These are phyloP conservation scores for Cladophialophora bantiana DNA, from an alignment of 2,329 filamentous ascomycete genomes.

Conservation along the genomic window DNA sequence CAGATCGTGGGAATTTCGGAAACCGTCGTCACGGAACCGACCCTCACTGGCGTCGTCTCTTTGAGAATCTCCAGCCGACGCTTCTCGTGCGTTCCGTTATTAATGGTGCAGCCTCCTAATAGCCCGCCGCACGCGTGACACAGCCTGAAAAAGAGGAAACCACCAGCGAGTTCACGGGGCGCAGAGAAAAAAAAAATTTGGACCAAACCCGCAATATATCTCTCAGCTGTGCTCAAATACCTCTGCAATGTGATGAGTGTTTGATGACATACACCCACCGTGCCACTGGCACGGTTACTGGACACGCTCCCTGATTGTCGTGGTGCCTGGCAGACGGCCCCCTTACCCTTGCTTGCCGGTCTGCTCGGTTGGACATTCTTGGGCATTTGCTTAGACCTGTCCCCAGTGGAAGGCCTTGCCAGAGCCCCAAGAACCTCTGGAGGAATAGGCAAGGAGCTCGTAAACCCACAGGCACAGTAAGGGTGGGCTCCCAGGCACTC, in stretches of 20 bases:
- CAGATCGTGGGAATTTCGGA: constrained; percentile 1
- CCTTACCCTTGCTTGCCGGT: constrained; percentile 3
- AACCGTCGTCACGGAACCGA: constrained; percentile 4
- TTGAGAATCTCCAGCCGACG: constrained; percentile 3
- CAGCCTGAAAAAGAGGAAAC: constrained; percentile 6
- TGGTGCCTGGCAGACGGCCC: constrained; percentile 19
- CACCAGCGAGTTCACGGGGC: neutral
- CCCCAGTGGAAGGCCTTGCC: neutral
- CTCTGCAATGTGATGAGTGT: neutral
- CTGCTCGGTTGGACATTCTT: constrained; percentile 6
- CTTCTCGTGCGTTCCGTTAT: neutral
- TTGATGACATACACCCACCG: constrained; percentile 3
- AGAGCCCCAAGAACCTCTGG: neutral
- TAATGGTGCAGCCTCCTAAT: neutral
- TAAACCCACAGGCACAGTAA: constrained; percentile 22
- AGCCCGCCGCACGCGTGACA: constrained; percentile 10
- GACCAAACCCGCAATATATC: constrained; percentile 6
- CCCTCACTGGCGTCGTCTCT: neutral
- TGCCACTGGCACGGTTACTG: neutral
- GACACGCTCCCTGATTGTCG: neutral
- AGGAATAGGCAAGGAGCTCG: neutral
- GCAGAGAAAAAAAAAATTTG: neutral
- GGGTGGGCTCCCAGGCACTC: neutral
- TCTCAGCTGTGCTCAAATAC: neutral
- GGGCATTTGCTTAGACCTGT: constrained; percentile 1